phyloP scores from a whole-genome alignment of 257 asterid species.

The Ballota nigra region DNA sequence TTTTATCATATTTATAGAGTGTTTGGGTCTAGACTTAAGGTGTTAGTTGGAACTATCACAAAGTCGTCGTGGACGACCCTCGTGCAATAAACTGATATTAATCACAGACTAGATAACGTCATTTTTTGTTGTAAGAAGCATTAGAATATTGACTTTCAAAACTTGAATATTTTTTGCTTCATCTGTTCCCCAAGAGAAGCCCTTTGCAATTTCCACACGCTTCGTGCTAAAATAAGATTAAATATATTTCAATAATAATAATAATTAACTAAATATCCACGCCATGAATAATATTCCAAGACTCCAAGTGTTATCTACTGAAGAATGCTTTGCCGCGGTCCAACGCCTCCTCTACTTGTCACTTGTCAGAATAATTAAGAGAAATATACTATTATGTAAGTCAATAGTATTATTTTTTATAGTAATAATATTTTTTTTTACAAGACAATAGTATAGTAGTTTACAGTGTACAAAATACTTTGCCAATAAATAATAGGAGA shows the following conservation, averaged over 20 bases:
- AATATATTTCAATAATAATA: neutral
- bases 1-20: neutral
- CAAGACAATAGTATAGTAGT: too few relatives aligned
- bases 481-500: too few relatives aligned
- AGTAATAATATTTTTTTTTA: too few relatives aligned
- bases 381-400: too few relatives aligned
- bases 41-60: neutral
- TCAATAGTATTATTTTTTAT: neutral
- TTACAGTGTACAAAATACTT: too few relatives aligned
- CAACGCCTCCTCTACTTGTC: slow-evolving; percentile 13
- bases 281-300: slow-evolving; percentile 1
- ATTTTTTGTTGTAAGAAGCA: neutral
- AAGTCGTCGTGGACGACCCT: neutral
- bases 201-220: neutral
- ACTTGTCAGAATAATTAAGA: too few relatives aligned
- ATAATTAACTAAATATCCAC: neutral
- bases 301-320: neutral
- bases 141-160: neutral
- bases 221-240: neutral
- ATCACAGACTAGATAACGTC: neutral
- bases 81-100: neutral
- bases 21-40: neutral
- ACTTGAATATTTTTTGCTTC: neutral
- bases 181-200: neutral
- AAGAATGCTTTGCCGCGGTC: slow-evolving; percentile 21